phyloP scores from a whole-genome alignment of 345 rosid genomes.

The Viola odorata region DNA sequence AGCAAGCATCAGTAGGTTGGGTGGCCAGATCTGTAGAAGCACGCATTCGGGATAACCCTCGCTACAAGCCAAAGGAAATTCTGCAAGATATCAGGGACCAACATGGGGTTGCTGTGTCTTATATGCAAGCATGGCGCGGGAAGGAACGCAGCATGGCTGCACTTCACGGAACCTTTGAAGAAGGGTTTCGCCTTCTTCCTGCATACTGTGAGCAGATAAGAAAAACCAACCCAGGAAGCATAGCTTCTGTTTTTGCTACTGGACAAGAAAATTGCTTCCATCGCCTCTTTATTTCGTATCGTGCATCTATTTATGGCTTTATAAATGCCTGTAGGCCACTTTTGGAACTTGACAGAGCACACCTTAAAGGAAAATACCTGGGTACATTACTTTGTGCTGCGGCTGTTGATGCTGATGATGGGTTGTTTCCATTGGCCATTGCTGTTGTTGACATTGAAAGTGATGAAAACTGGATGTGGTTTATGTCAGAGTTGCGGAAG shows the following conservation, averaged over 20 bases:
- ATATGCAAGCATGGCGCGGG: conserved; percentile 99
- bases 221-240: conserved; percentile 77
- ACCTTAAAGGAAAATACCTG: conserved; percentile 90
- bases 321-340: conserved; percentile 91
- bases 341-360: conserved; percentile 82
- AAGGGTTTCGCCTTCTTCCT: conserved; percentile 90
- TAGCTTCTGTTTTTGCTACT: conserved; percentile 77
- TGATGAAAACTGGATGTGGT: conserved; percentile 98
- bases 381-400: conserved; percentile 87
- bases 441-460: conserved; percentile 78
- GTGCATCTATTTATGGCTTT: conserved; percentile 90
- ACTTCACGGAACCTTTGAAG: conserved; percentile 97
- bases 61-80: conserved; percentile 89
- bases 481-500: conserved; percentile 88
- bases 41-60: conserved; percentile 91
- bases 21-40: conserved; percentile 97
- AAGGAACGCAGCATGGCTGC: conserved; percentile 99
- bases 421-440: conserved; percentile 82
- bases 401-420: conserved; percentile 86
- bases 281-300: conserved; percentile 77
- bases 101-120: conserved; percentile 98
- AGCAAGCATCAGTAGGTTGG: conserved; percentile 99
- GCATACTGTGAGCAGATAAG: conserved; percentile 85
- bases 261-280: conserved; percentile 95
- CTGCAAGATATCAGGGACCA: conserved; percentile 88